Conservation (phyloP, 1,284 basidiomycete genomes). For the Inonotus obliquus region DNA sequence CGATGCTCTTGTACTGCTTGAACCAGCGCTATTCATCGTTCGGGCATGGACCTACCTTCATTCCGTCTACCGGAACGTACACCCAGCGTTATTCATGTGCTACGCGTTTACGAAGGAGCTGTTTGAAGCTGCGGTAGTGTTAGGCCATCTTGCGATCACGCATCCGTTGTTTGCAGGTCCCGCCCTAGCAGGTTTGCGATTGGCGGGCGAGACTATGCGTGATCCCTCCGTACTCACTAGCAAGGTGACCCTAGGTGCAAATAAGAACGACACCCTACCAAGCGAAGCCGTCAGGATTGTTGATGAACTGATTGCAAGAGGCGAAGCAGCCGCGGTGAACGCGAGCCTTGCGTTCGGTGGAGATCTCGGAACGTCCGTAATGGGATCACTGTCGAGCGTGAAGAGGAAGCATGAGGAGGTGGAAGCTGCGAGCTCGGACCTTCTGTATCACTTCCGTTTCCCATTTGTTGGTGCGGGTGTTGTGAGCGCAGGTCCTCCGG, state of each 20-base stretch:
- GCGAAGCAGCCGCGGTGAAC: conserved; percentile 27
- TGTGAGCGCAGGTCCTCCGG: conserved; percentile 14
- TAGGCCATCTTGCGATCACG: conserved; percentile 53
- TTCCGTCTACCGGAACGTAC: conserved; percentile 23
- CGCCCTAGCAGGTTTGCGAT: conserved; percentile 44
- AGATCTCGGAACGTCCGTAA: conserved; percentile 9
- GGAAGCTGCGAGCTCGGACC: conserved; percentile 30
- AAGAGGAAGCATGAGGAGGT: conserved; percentile 53
- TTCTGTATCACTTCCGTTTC: conserved; percentile 37
- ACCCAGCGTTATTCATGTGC: conserved; percentile 47
- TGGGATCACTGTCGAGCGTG: conserved; percentile 29
- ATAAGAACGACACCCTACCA: conserved; percentile 18
- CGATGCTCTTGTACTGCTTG: conserved; percentile 9
- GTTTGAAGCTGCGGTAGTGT: conserved; percentile 58
- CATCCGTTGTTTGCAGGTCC: conserved; percentile 45
- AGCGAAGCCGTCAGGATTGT: conserved; percentile 42
- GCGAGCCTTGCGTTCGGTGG: neutral
- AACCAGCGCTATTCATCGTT: conserved; percentile 12
- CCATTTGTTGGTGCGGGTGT: conserved; percentile 44
- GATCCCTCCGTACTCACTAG: conserved; percentile 30
- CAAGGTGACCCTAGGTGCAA: conserved; percentile 20
- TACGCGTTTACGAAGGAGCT: conserved; percentile 56
- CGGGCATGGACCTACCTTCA: conserved; percentile 11
- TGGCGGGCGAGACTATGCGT: conserved; percentile 47
- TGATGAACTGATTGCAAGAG: conserved; percentile 45